Percentiles rank a stretch among this genome's conserved stretches.
Evolutionary conservation across 441 rosid species (phyloP).

Genomic region (Corymbia citriodora): DNA sequence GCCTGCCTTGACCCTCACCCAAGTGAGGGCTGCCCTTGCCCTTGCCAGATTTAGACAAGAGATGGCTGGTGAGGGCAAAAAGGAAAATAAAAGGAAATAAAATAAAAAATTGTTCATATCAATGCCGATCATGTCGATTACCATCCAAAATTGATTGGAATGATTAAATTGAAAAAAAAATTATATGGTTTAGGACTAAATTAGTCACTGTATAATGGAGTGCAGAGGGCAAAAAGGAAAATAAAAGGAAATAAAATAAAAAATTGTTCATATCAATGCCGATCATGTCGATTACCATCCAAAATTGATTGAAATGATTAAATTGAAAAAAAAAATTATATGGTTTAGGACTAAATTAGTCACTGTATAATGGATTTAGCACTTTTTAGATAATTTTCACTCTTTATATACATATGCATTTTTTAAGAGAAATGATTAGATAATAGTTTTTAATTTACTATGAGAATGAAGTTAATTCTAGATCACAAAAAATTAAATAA

Average conservation of each 20-base stretch:
- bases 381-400: background rate
- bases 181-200: no score
- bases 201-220: no score
- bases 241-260: no score
- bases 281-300: no score
- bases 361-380: background rate
- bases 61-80: rapidly evolving
- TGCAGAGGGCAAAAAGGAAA: no score
- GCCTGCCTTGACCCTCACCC: background rate
- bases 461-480: no score
- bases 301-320: no score
- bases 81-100: background rate
- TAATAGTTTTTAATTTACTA: no score
- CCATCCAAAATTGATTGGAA: background rate
- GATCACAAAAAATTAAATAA: no score
- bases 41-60: background rate
- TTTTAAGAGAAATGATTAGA: background rate
- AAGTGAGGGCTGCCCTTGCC: no score
- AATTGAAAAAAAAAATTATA: no score
- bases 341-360: background rate
- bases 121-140: background rate
- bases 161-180: background rate
- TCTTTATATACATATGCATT: background rate
- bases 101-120: background rate
- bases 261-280: no score